phyloP scores from a whole-genome alignment of 768 basidiomycete genomes.

The Amanita pallidorosea region DNA sequence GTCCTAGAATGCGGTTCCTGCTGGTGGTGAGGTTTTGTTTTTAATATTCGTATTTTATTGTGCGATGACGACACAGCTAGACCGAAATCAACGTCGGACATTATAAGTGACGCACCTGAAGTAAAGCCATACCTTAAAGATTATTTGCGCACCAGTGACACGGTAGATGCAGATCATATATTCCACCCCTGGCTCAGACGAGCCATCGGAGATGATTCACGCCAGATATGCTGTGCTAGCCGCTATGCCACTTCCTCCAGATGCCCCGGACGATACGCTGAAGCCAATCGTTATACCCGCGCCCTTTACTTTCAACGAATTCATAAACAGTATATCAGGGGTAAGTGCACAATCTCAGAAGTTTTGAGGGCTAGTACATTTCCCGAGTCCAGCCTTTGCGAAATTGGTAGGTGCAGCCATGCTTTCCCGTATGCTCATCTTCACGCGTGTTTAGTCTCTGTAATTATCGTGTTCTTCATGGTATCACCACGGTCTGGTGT shows the following conservation, averaged over 20 bases:
- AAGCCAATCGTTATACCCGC: slow-evolving; percentile 60
- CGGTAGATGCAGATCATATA: slow-evolving; percentile 2
- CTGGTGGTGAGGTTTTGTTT: slow-evolving; percentile 5
- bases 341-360: neutral
- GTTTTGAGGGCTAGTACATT: neutral
- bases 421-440: neutral
- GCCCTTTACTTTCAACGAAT: slow-evolving; percentile 53
- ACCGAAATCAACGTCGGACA: neutral
- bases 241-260: slow-evolving; percentile 49
- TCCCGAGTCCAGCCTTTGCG: slow-evolving; percentile 35
- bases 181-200: slow-evolving; percentile 2
- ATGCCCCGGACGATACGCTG: slow-evolving; percentile 54
- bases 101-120: slow-evolving; percentile 36
- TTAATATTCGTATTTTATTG: neutral
- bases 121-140: slow-evolving; percentile 28
- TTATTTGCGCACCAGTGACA: neutral
- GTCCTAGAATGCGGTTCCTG: slow-evolving; percentile 7
- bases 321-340: slow-evolving; percentile 2
- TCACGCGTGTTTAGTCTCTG: slow-evolving; percentile 33
- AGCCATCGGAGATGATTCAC: slow-evolving; percentile 20
- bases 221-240: slow-evolving; percentile 48
- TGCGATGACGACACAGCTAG: neutral
- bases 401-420: slow-evolving; percentile 34
- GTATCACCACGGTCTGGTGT: slow-evolving; percentile 66
- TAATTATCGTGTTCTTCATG: slow-evolving; percentile 59